phyloP scores from a whole-genome alignment of 1,284 basidiomycete species.

The Ustilago tritici region DNA sequence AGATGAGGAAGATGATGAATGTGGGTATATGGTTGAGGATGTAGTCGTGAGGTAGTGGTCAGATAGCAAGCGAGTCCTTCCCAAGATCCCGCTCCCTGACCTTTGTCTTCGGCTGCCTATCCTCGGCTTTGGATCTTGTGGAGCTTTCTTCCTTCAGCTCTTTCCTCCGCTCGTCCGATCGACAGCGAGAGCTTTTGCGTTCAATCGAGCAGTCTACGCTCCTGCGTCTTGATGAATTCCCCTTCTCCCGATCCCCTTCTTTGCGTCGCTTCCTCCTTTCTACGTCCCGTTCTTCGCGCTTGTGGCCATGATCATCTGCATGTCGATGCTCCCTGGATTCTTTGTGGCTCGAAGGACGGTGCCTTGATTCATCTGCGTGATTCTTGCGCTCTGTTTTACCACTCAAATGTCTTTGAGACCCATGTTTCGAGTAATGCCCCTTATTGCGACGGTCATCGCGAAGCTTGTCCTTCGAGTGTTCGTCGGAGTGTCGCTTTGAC shows the following conservation, averaged over 20 bases:
- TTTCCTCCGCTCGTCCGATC: not conserved
- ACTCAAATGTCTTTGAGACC: not conserved
- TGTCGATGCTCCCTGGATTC: not conserved
- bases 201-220: not conserved
- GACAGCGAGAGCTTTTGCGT: not conserved
- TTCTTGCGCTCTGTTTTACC: not conserved
- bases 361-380: not conserved
- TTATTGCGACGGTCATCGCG: not conserved
- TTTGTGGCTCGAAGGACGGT: not conserved
- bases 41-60: not conserved
- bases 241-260: not conserved
- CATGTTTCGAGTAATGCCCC: not conserved
- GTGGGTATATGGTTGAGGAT: not conserved
- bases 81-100: constrained; percentile 46
- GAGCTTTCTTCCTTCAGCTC: not conserved
- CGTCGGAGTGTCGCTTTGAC: not conserved
- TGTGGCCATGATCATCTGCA: not conserved
- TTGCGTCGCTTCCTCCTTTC: constrained; percentile 3
- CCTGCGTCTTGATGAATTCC: not conserved
- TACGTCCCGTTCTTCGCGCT: not conserved
- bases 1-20: not conserved
- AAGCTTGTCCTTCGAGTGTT: not conserved
- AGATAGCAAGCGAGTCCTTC: constrained; percentile 28
- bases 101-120: constrained; percentile 7
- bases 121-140: not conserved